Evolutionary conservation across 345 rosid species (phyloP).

Genomic region (Stellera chamaejasme): DNA sequence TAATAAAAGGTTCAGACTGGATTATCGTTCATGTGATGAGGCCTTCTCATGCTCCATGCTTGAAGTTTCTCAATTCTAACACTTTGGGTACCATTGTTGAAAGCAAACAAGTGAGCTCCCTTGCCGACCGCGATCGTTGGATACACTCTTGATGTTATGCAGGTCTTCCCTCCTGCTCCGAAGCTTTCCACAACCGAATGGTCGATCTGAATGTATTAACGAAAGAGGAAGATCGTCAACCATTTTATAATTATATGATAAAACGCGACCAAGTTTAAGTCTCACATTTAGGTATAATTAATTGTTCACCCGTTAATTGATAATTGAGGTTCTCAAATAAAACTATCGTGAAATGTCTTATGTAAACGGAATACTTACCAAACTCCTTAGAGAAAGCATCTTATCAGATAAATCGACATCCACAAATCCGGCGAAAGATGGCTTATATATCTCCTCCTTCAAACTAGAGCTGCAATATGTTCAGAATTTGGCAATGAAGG

Average conservation of each 20-base stretch:
- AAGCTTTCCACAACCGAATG: conserved; percentile 57
- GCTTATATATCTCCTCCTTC: conserved; percentile 37
- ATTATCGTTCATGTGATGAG: conserved; percentile 10
- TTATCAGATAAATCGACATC: conserved; percentile 45
- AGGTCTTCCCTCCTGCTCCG: conserved; percentile 41
- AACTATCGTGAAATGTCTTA: background rate
- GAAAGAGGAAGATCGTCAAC: background rate
- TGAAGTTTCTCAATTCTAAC: conserved; percentile 41
- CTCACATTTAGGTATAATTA: background rate
- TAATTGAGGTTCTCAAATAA: background rate
- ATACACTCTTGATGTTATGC: conserved; percentile 48
- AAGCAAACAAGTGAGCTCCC: conserved; percentile 35
- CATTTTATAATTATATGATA: background rate
- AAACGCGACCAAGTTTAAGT: too few species aligned
- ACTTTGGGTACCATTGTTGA: conserved; percentile 46
- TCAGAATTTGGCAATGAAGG: background rate
- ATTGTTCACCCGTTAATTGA: too few species aligned
- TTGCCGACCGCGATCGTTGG: conserved; percentile 26
- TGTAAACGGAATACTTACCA: conserved; percentile 28
- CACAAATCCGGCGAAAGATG: conserved; percentile 75
- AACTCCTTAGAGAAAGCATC: conserved; percentile 53
- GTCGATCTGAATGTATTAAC: conserved; percentile 30
- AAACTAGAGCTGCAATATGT: conserved; percentile 40
- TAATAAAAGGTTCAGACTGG: background rate
- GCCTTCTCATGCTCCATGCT: conserved; percentile 79